Conservation (phyloP, 495 filamentous ascomycete species). For the Cercophora samala region DNA sequence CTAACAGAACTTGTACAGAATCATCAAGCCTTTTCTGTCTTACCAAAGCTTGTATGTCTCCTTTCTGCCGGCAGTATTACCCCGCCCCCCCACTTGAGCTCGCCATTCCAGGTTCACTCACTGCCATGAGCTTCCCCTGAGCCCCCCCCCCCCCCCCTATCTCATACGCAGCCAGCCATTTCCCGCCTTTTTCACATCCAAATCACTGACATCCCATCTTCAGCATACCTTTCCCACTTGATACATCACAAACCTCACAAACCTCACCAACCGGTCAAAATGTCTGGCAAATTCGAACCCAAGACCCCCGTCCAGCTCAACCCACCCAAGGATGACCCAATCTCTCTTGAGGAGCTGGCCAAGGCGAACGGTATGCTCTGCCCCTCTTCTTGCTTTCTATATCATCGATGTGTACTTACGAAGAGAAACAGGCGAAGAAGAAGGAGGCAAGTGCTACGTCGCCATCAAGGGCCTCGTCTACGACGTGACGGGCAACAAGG, state of each 20-base stretch:
- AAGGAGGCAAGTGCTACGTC: conserved; percentile 71
- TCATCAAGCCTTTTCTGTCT: neutral
- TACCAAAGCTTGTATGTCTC: neutral
- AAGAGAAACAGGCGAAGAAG: conserved; percentile 49
- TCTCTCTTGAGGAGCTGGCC: conserved; percentile 68
- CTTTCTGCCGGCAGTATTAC: neutral
- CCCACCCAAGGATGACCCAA: conserved; percentile 84
- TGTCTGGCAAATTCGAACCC: conserved; percentile 75
- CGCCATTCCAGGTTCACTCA: too few relatives aligned
- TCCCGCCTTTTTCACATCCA: too few relatives aligned
- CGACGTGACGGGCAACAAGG: conserved; percentile 81
- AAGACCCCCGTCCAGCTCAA: conserved; percentile 77
- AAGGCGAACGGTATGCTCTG: conserved; percentile 71
- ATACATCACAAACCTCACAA: neutral
- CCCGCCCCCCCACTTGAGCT: conserved; percentile 5
- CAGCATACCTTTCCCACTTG: neutral
- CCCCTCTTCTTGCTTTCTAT: too few relatives aligned
- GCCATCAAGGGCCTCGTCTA: conserved; percentile 97
- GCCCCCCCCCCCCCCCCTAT: neutral
- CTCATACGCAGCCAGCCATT: neutral
- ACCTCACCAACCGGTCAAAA: conserved; percentile 28
- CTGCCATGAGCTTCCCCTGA: neutral
- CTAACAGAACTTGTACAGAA: neutral
- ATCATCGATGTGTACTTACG: too few relatives aligned
- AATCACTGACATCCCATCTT: neutral